These are phyloP conservation scores for Bipolaris victoriae DNA, from an alignment of 2,329 filamentous ascomycete genomes.

Conservation along the genomic window DNA sequence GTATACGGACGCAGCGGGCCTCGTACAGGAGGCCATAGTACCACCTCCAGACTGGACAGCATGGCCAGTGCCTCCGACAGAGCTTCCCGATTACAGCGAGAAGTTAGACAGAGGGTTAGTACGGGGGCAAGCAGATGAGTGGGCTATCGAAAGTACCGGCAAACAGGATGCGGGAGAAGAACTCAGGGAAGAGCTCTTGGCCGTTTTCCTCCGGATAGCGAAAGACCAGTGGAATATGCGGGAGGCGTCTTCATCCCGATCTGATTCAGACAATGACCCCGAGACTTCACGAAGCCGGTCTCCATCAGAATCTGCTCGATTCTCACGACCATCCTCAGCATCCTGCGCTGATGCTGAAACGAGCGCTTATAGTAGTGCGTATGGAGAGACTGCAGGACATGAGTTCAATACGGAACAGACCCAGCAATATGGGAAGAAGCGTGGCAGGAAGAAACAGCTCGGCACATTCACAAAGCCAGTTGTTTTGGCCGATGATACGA, in stretches of 20 bases:
- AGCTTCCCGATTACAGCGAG: slow-evolving; percentile 66
- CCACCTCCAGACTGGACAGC: slow-evolving; percentile 74
- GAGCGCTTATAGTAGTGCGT: slow-evolving; percentile 5
- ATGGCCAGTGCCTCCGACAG: slow-evolving; percentile 73
- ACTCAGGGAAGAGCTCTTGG: slow-evolving; percentile 73
- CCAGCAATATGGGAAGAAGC: slow-evolving; percentile 8
- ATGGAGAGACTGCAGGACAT: not conserved
- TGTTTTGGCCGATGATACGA: slow-evolving; percentile 73
- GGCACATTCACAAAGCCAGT: slow-evolving; percentile 51
- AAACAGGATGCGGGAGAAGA: slow-evolving; percentile 62
- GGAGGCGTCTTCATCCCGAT: slow-evolving; percentile 42
- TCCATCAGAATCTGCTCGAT: slow-evolving; percentile 18
- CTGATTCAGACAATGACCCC: slow-evolving; percentile 7
- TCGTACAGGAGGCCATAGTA: slow-evolving; percentile 46
- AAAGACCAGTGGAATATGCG: slow-evolving; percentile 64
- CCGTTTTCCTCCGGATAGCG: slow-evolving; percentile 68
- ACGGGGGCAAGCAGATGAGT: slow-evolving; percentile 57
- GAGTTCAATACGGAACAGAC: slow-evolving; percentile 5
- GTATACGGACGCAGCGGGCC: slow-evolving; percentile 33
- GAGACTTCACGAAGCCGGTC: slow-evolving; percentile 15
- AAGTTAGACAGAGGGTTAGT: slow-evolving; percentile 24
- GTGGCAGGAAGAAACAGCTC: slow-evolving; percentile 19
- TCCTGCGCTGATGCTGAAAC: slow-evolving; percentile 14
- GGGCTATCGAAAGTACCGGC: slow-evolving; percentile 56
- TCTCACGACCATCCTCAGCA: slow-evolving; percentile 4